Conservation (phyloP, 805 yeast genomes). For the Ogataea philodendri region DNA sequence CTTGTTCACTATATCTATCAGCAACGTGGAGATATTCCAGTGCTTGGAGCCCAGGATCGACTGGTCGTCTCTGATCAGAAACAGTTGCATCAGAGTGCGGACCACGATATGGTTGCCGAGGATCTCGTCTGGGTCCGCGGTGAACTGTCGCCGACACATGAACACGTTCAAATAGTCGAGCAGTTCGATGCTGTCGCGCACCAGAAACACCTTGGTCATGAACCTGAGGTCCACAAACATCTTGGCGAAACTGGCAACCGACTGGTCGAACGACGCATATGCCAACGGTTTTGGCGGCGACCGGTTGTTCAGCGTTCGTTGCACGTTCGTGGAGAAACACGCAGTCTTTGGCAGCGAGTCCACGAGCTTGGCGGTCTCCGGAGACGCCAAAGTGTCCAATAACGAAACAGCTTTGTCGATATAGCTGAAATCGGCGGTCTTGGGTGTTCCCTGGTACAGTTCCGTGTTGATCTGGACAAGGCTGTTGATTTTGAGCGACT, state of each 20-base stretch:
- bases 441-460: conserved; percentile 7
- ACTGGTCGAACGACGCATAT: conserved; percentile 24
- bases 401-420: conserved; percentile 10
- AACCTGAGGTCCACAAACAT: conserved; percentile 40
- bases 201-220: conserved; percentile 34
- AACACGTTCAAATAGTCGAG: conserved; percentile 26
- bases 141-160: conserved; percentile 28
- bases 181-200: conserved; percentile 29
- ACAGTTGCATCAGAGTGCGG: conserved; percentile 61
- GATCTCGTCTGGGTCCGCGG: conserved; percentile 29
- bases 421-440: conserved; percentile 2
- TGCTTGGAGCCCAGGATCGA: conserved; percentile 49
- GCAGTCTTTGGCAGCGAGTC: conserved; percentile 30
- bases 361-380: conserved; percentile 19
- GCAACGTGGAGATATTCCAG: conserved; percentile 37
- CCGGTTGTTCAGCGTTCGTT: conserved; percentile 45
- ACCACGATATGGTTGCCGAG: conserved; percentile 47
- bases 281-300: conserved; percentile 42
- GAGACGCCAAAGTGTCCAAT: conserved; percentile 7
- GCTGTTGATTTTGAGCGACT: conserved; percentile 9
- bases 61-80: conserved; percentile 60
- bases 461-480: conserved; percentile 11
- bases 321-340: conserved; percentile 47
- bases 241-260: conserved; percentile 20
- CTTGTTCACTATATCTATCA: conserved; percentile 29